Conservation (phyloP, 805 yeast species). For the Candida boidinii region DNA sequence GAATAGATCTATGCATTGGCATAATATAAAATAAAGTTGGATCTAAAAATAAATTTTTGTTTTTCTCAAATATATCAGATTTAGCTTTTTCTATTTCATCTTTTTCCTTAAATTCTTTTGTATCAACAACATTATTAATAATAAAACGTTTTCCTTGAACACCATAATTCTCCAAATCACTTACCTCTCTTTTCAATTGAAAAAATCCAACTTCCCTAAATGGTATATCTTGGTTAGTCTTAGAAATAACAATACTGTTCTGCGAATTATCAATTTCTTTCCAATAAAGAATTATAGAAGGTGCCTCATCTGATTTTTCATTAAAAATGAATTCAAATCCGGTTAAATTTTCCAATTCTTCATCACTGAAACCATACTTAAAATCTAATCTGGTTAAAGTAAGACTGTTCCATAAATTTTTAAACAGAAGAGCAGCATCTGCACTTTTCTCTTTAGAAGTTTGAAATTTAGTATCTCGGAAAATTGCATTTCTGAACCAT, state of each 20-base stretch:
- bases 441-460: slow-evolving; percentile 4
- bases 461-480: too few relatives aligned
- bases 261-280: slow-evolving; percentile 7
- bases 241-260: slow-evolving; percentile 1
- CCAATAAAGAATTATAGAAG: slow-evolving; percentile 13
- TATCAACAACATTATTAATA: slow-evolving; percentile 1
- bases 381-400: slow-evolving; percentile 1
- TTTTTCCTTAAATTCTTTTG: slow-evolving; percentile 1
- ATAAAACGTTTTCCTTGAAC: slow-evolving; percentile 14
- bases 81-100: slow-evolving; percentile 3
- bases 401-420: slow-evolving; percentile 13
- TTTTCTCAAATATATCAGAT: too few relatives aligned
- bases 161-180: slow-evolving; percentile 11
- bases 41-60: too few relatives aligned
- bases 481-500: slow-evolving; percentile 17
- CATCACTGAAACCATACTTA: slow-evolving; percentile 10
- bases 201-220: slow-evolving; percentile 15
- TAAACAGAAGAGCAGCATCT: slow-evolving; percentile 3
- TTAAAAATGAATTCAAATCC: slow-evolving; percentile 15
- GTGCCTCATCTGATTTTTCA: slow-evolving; percentile 1
- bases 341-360: slow-evolving; percentile 7
- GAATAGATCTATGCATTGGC: slow-evolving; percentile 11
- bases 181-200: slow-evolving; percentile 3
- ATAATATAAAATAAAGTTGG: slow-evolving; percentile 18
- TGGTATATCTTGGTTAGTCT: slow-evolving; percentile 1